Conservation (phyloP, 192 early-diverging fungal species). For the Phlyctochytrium bullatum region DNA sequence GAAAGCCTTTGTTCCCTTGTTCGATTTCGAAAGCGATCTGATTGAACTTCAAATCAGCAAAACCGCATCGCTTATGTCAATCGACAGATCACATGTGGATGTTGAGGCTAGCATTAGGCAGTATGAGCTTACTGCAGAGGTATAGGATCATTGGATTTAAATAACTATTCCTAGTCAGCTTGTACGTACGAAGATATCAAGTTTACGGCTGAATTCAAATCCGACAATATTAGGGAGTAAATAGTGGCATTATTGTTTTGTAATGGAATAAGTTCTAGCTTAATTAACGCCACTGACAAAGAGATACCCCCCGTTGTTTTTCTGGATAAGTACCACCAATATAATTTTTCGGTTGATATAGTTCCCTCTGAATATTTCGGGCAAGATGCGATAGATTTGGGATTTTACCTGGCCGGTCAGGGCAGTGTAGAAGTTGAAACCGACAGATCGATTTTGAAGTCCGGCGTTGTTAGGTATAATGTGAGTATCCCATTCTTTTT, state of each 20-base stretch:
- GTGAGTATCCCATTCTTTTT: too few relatives aligned
- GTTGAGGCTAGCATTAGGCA: neutral
- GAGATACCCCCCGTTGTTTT: neutral
- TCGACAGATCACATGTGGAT: neutral
- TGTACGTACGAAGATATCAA: neutral
- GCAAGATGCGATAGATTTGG: neutral
- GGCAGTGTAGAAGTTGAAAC: neutral
- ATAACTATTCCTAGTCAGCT: neutral
- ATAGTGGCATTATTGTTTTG: neutral
- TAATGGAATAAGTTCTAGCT: neutral
- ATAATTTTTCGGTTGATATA: neutral
- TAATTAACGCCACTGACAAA: neutral
- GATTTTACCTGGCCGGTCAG: neutral
- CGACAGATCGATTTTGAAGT: neutral
- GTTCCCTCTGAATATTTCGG: neutral
- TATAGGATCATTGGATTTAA: neutral
- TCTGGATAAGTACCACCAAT: neutral
- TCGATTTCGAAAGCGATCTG: neutral
- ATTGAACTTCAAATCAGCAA: neutral
- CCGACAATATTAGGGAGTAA: neutral
- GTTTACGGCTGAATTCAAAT: neutral
- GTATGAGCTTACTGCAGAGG: neutral
- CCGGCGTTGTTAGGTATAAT: neutral
- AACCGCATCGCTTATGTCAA: neutral
- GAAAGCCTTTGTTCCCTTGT: neutral